phyloP scores from a whole-genome alignment of 2,329 filamentous ascomycete species.

The Beauveria bassiana region DNA sequence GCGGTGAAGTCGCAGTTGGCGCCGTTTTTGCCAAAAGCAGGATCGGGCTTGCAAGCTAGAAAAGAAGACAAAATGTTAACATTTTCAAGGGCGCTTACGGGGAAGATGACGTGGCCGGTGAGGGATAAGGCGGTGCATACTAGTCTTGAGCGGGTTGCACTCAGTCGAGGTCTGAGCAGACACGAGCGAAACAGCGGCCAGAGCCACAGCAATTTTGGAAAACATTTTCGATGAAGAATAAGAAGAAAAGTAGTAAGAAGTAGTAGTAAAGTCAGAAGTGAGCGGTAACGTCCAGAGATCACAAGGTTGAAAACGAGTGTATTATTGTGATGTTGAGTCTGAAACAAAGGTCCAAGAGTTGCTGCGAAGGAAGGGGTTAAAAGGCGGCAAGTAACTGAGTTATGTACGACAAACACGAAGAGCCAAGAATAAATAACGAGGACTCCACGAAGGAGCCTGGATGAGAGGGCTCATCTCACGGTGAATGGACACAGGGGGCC shows the following conservation, averaged over 20 bases:
- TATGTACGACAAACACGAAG: neutral
- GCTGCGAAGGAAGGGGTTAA: neutral
- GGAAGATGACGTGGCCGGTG: neutral
- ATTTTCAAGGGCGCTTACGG: neutral
- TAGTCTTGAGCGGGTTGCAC: conserved; percentile 47
- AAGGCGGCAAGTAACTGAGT: neutral
- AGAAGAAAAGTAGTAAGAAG: too few relatives aligned
- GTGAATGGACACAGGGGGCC: neutral
- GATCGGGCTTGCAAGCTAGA: conserved; percentile 60
- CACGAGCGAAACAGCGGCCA: conserved; percentile 41
- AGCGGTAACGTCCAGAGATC: neutral
- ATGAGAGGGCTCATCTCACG: conserved; percentile 1
- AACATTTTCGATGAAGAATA: conserved; percentile 27
- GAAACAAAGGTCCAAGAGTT: neutral
- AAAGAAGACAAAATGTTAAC: neutral
- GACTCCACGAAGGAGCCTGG: neutral
- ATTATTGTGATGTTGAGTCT: neutral
- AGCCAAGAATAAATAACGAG: neutral
- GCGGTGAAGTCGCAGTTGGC: conserved; percentile 66
- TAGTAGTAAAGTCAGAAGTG: neutral
- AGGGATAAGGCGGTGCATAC: conserved; percentile 22
- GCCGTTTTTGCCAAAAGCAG: conserved; percentile 61
- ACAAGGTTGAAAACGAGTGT: conserved; percentile 5
- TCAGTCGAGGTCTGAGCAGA: conserved; percentile 48
- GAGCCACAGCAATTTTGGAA: conserved; percentile 37